These are phyloP conservation scores for Paragyromitra xinjiangensis DNA, from an alignment of 495 filamentous ascomycete genomes.

Conservation along the genomic window DNA sequence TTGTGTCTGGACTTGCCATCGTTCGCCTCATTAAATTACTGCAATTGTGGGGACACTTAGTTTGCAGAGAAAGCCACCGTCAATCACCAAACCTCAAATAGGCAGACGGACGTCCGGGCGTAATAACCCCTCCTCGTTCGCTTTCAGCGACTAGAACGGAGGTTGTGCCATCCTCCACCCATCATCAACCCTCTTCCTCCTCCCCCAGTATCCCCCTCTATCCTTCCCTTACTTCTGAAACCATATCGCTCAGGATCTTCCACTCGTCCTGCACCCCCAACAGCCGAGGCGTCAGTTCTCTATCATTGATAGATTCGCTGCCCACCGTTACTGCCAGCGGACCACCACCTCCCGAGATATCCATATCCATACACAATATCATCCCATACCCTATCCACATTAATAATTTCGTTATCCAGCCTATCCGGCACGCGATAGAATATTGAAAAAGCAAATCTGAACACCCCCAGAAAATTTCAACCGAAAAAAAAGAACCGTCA, in stretches of 20 bases:
- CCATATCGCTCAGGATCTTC: conserved; percentile 24
- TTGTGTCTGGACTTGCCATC: conserved; percentile 28
- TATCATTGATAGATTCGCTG: conserved; percentile 44
- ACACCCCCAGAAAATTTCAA: conserved; percentile 2
- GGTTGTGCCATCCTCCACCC: conserved; percentile 25
- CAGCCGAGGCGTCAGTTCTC: conserved; percentile 26
- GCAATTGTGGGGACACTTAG: conserved; percentile 11
- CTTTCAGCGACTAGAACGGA: conserved; percentile 10
- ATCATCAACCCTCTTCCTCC: conserved; percentile 9
- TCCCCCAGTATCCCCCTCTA: background rate
- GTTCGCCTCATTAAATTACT: conserved; percentile 2
- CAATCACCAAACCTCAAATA: background rate
- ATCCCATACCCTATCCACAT: conserved; percentile 36
- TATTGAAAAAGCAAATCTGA: conserved; percentile 43
- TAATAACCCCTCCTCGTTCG: conserved; percentile 15
- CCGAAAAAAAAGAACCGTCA: conserved; percentile 33
- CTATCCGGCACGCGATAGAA: conserved; percentile 41
- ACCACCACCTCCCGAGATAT: conserved; percentile 18
- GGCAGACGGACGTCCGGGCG: conserved; percentile 11
- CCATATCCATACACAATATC: conserved; percentile 29
- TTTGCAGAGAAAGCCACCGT: conserved; percentile 8
- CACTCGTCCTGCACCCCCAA: conserved; percentile 26
- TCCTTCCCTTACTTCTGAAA: conserved; percentile 38
- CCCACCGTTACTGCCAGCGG: conserved; percentile 34
- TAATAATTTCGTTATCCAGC: conserved; percentile 47